phyloP scores from a whole-genome alignment of 306 rosid species.

The Dalbergia oliveri region DNA sequence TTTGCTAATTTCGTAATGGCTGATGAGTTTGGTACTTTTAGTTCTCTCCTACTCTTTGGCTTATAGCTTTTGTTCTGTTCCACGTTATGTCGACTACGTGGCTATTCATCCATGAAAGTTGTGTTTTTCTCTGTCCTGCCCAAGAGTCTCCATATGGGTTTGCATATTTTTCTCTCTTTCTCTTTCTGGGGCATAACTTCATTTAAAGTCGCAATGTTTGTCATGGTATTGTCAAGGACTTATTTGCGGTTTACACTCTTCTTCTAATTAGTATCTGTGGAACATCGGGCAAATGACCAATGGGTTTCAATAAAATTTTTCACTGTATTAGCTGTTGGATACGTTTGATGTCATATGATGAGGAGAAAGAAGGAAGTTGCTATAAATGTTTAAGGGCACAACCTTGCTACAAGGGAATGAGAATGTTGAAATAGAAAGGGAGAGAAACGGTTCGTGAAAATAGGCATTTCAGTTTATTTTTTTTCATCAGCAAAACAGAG shows the following conservation, averaged over 20 bases:
- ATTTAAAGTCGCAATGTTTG: not conserved
- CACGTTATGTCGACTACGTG: not conserved
- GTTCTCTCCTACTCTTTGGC: not conserved
- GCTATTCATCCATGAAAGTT: not conserved
- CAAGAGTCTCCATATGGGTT: slow-evolving; percentile 28
- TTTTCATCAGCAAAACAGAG: not conserved
- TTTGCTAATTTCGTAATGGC: slow-evolving; percentile 18
- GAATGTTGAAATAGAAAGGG: slow-evolving; percentile 27
- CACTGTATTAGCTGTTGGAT: slow-evolving; percentile 4
- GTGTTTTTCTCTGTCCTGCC: not conserved
- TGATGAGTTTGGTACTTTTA: not conserved
- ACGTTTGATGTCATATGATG: too few species aligned
- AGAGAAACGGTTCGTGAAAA: slow-evolving; percentile 3
- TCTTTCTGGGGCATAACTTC: not conserved
- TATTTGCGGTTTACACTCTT: too few species aligned
- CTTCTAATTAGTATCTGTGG: not conserved
- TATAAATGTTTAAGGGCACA: not conserved
- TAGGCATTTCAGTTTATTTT: not conserved
- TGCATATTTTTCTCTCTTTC: not conserved
- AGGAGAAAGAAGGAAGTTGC: not conserved
- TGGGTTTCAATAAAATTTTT: not conserved
- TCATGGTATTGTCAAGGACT: not conserved
- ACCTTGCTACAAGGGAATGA: slow-evolving; percentile 30
- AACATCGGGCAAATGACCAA: too few species aligned
- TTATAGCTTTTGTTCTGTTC: not conserved